A percentile compares a stretch with the other conserved stretches of the same genome.
Conservation (phyloP, 805 yeast species). For the Lipomyces spencermartinsiae region DNA sequence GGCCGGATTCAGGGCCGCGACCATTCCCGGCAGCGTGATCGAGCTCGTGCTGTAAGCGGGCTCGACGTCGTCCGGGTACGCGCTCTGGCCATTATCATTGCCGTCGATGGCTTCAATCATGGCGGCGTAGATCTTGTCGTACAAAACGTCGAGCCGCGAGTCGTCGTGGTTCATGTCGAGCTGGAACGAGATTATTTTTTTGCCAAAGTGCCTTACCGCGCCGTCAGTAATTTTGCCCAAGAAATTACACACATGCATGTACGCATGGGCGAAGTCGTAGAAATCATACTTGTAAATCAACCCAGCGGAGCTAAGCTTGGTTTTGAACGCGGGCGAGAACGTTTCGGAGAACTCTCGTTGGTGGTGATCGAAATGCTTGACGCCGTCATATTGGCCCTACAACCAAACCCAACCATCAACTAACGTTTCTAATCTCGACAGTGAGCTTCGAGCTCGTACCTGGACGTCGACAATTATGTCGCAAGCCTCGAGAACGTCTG, state of each 20-base stretch:
- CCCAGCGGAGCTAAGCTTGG: constrained; percentile 94
- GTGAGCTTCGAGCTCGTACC: constrained; percentile 26
- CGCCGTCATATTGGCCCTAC: constrained; percentile 79
- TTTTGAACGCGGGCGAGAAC: constrained; percentile 64
- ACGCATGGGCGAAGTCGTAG: no score
- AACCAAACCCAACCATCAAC: no score
- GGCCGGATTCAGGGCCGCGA: constrained; percentile 80
- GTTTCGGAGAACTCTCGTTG: constrained; percentile 87
- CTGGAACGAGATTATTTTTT: constrained; percentile 52
- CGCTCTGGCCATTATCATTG: constrained; percentile 89
- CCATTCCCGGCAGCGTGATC: constrained; percentile 78
- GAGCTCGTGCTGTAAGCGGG: constrained; percentile 74
- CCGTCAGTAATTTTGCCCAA: no score
- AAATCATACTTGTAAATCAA: constrained; percentile 67
- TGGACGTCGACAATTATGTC: constrained; percentile 96
- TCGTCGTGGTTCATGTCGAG: constrained; percentile 51
- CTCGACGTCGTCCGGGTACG: constrained; percentile 62
- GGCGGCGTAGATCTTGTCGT: constrained; percentile 78
- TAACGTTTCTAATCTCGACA: no score
- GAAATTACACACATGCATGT: no score
- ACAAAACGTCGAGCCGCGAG: constrained; percentile 65
- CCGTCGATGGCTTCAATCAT: constrained; percentile 94
- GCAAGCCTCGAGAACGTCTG: constrained; percentile 79
- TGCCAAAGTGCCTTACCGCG: constrained; percentile 52
- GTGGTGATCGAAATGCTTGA: constrained; percentile 92